These are phyloP conservation scores for Trichoderma asperellum DNA, from an alignment of 2,329 filamentous ascomycete genomes.

Conservation along the genomic window DNA sequence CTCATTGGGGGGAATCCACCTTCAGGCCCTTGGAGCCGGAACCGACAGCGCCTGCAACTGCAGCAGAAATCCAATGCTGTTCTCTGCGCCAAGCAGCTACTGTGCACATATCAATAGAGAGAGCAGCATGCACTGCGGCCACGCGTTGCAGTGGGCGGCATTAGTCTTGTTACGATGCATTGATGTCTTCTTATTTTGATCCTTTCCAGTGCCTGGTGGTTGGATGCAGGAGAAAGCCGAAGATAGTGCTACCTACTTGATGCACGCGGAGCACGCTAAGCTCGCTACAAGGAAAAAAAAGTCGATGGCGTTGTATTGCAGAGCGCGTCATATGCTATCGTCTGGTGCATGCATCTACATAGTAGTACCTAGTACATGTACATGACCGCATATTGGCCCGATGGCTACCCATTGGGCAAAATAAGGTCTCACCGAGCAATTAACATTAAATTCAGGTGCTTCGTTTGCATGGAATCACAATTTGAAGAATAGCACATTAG, in stretches of 20 bases:
- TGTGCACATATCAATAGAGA: neutral
- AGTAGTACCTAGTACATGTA: neutral
- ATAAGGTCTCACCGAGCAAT: constrained; percentile 4
- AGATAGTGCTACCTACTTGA: neutral
- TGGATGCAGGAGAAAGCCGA: neutral
- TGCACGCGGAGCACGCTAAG: neutral
- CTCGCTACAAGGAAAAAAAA: neutral
- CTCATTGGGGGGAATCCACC: constrained; percentile 6
- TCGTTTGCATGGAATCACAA: neutral
- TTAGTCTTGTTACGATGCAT: neutral
- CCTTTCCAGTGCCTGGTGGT: neutral
- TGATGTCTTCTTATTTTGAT: neutral
- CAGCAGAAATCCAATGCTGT: constrained; percentile 1
- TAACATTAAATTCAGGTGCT: neutral
- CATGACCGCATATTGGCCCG: constrained; percentile 8
- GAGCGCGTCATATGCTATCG: neutral
- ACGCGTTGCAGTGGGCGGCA: neutral
- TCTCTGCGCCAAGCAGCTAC: neutral
- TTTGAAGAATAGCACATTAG: neutral
- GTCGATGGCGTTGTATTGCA: neutral
- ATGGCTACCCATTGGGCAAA: constrained; percentile 14
- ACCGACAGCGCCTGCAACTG: constrained; percentile 12
- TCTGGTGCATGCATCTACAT: neutral
- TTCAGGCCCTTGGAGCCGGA: constrained; percentile 24
- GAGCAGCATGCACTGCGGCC: neutral